phyloP scores from a whole-genome alignment of 2,329 filamentous ascomycete genomes.

The Colletotrichum trifolii region DNA sequence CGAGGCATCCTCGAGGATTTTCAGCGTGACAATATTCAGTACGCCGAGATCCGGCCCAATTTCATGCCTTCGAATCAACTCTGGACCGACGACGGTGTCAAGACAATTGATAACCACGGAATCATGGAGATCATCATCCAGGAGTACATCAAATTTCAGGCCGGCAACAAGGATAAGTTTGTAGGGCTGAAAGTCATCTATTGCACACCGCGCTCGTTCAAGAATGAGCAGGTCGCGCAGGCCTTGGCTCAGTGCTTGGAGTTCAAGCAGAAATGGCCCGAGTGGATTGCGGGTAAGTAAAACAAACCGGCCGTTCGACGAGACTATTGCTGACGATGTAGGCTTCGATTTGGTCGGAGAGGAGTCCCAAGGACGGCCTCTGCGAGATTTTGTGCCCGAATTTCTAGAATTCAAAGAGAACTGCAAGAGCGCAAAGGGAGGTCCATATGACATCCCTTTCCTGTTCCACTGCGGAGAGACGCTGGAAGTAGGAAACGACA shows the following conservation, averaged over 20 bases:
- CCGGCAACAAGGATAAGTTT: constrained; percentile 56
- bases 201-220: constrained; percentile 73
- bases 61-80: constrained; percentile 73
- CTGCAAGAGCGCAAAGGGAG: constrained; percentile 54
- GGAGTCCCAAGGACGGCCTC: constrained; percentile 69
- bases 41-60: constrained; percentile 77
- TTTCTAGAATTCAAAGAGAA: constrained; percentile 66
- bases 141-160: constrained; percentile 62
- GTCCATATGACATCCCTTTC: constrained; percentile 71
- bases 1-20: constrained; percentile 69
- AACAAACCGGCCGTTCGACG: too few relatives aligned
- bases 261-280: constrained; percentile 66
- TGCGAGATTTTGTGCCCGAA: constrained; percentile 64
- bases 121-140: constrained; percentile 72
- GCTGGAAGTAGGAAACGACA: constrained; percentile 71
- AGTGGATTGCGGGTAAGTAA: constrained; percentile 72
- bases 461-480: constrained; percentile 84
- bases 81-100: constrained; percentile 65
- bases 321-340: constrained; percentile 41
- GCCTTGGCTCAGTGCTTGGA: constrained; percentile 71
- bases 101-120: constrained; percentile 62
- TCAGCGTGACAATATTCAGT: constrained; percentile 73
- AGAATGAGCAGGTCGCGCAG: constrained; percentile 54
- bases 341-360: constrained; percentile 79
- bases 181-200: constrained; percentile 78